Evolutionary conservation across 2,329 filamentous ascomycete genomes (phyloP).

Genomic region (Clonostachys chloroleuca): DNA sequence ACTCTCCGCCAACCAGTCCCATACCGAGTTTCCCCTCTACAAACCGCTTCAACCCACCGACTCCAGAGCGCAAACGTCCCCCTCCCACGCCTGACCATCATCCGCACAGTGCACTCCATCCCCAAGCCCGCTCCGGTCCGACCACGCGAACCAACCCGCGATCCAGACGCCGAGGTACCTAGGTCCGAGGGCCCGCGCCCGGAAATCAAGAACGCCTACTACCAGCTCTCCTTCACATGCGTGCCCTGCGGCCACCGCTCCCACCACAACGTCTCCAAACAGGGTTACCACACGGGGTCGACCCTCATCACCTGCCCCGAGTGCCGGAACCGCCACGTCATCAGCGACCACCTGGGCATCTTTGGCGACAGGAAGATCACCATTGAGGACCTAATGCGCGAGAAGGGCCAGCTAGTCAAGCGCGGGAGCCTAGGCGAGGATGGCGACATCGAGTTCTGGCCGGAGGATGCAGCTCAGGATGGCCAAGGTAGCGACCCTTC

Average conservation of each 20-base stretch:
- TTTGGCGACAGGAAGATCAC: slow-evolving; percentile 69
- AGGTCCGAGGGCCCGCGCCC: slow-evolving; percentile 3
- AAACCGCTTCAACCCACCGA: too few relatives aligned
- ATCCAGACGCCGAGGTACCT: neutral
- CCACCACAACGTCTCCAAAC: slow-evolving; percentile 84
- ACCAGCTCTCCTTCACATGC: slow-evolving; percentile 90
- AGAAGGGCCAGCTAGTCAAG: slow-evolving; percentile 72
- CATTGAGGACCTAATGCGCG: slow-evolving; percentile 71
- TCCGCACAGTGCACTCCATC: slow-evolving; percentile 26
- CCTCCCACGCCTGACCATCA: slow-evolving; percentile 7
- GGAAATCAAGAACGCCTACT: slow-evolving; percentile 52
- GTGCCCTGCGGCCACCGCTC: slow-evolving; percentile 76
- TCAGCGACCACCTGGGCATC: slow-evolving; percentile 80
- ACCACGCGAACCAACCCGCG: slow-evolving; percentile 3
- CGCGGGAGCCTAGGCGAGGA: slow-evolving; percentile 67
- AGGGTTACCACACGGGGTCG: slow-evolving; percentile 89
- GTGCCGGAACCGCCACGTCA: slow-evolving; percentile 85
- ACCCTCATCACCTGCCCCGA: slow-evolving; percentile 83
- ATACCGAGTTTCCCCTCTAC: slow-evolving; percentile 7
- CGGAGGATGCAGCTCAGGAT: slow-evolving; percentile 49
- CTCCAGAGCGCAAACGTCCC: slow-evolving; percentile 1
- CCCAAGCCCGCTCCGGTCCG: slow-evolving; percentile 20
- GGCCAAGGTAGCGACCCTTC: too few relatives aligned
- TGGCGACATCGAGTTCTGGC: slow-evolving; percentile 92
- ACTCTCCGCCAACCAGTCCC: slow-evolving; percentile 9